These are phyloP conservation scores for Talaromyces atroroseus DNA, from an alignment of 2,329 filamentous ascomycete genomes.

Conservation along the genomic window DNA sequence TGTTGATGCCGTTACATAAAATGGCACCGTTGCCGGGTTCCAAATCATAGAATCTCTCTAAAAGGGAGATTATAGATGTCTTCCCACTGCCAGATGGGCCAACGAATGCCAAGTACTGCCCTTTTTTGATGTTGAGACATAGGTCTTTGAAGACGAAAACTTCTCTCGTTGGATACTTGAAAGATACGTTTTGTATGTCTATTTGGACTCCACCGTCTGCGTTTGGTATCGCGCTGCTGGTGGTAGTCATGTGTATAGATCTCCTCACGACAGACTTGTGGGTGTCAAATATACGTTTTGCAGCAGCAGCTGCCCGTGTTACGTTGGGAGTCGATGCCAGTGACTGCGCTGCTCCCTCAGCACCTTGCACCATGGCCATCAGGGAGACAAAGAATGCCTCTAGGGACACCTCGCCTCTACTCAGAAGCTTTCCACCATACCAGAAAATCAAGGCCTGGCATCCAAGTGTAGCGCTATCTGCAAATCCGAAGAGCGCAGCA, in stretches of 20 bases:
- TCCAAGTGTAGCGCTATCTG: constrained; percentile 60
- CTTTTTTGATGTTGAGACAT: constrained; percentile 42
- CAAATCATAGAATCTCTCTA: constrained; percentile 60
- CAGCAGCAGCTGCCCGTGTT: constrained; percentile 34
- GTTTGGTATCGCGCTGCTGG: constrained; percentile 1
- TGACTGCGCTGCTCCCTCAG: constrained; percentile 61
- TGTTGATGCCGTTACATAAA: constrained; percentile 68
- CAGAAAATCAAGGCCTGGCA: constrained; percentile 56
- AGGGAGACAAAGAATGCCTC: constrained; percentile 55
- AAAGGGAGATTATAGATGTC: constrained; percentile 34
- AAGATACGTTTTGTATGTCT: constrained; percentile 29
- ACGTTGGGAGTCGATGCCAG: constrained; percentile 60
- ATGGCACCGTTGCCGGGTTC: constrained; percentile 65
- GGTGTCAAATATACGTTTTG: constrained; percentile 30
- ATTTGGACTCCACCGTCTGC: constrained; percentile 20
- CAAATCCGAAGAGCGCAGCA: constrained; percentile 62
- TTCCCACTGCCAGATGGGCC: constrained; percentile 47
- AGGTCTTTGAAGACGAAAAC: constrained; percentile 27
- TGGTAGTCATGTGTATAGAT: neutral
- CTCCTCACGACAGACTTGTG: neutral
- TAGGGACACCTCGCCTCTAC: constrained; percentile 43
- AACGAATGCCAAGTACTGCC: constrained; percentile 71
- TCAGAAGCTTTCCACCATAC: constrained; percentile 58
- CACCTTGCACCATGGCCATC: constrained; percentile 62
- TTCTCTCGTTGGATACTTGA: constrained; percentile 33